These are phyloP conservation scores for Dioszegia aurantiaca DNA, from an alignment of 768 basidiomycete genomes.

Conservation along the genomic window DNA sequence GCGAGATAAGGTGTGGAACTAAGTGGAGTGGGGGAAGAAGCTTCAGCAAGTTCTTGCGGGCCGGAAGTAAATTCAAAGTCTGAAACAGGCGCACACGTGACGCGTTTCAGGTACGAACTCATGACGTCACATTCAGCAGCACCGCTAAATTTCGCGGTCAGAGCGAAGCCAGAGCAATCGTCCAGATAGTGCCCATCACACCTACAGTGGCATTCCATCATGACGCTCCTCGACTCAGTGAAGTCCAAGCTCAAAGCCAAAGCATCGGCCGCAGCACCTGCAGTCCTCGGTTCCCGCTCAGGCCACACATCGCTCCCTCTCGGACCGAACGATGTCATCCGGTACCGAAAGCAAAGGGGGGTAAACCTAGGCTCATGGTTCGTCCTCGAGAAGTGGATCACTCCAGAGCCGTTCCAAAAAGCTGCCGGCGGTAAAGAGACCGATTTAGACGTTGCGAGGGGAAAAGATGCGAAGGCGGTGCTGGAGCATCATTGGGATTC, in stretches of 20 bases:
- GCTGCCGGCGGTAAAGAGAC: conserved; percentile 60
- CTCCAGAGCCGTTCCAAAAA: conserved; percentile 57
- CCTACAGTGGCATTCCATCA: too few species aligned
- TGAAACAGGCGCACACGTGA: conserved; percentile 8
- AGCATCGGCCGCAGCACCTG: conserved; percentile 7
- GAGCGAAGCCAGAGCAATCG: too few species aligned
- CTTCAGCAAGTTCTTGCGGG: not conserved
- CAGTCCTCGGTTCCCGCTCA: not conserved
- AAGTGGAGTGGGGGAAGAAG: not conserved
- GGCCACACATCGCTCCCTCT: conserved; percentile 18
- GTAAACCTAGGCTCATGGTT: conserved; percentile 75
- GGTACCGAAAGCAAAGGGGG: conserved; percentile 72
- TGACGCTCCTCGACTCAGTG: conserved; percentile 49
- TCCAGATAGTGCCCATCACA: too few species aligned
- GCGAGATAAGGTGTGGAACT: not conserved
- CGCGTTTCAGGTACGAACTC: conserved; percentile 1
- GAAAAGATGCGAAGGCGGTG: conserved; percentile 55
- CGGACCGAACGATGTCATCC: conserved; percentile 56
- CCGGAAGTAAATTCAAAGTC: not conserved
- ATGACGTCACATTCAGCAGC: conserved; percentile 7
- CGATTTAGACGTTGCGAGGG: conserved; percentile 61
- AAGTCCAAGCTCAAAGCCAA: conserved; percentile 35
- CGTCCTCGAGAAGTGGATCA: conserved; percentile 73
- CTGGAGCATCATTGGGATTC: conserved; percentile 72
- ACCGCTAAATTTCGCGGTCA: too few species aligned